Evolutionary conservation across 495 filamentous ascomycete genomes (phyloP).

Genomic region (Trichoderma gamsii): DNA sequence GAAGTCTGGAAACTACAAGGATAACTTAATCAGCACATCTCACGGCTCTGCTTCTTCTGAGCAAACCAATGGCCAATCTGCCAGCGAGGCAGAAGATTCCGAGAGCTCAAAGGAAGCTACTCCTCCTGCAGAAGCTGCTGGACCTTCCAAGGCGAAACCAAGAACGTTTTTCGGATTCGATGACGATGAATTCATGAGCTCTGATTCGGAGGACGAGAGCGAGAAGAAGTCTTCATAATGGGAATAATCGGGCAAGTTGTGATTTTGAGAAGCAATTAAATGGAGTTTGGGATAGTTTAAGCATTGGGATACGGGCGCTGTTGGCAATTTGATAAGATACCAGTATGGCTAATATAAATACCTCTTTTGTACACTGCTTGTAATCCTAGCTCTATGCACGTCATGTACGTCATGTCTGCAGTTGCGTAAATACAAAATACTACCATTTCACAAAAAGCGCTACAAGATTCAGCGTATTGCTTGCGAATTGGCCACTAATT

Average conservation of each 20-base stretch:
- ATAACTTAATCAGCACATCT: slow-evolving; percentile 42
- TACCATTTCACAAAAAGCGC: not conserved
- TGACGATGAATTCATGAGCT: slow-evolving; percentile 84
- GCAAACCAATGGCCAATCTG: slow-evolving; percentile 30
- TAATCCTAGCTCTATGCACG: not conserved
- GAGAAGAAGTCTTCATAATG: slow-evolving; percentile 15
- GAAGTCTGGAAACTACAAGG: slow-evolving; percentile 55
- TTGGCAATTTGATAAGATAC: slow-evolving; percentile 2
- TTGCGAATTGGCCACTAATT: not conserved
- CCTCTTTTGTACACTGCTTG: not conserved
- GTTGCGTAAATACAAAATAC: not conserved
- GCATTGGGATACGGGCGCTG: not conserved
- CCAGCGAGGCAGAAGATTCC: slow-evolving; percentile 33
- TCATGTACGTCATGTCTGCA: not conserved
- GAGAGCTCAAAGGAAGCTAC: slow-evolving; percentile 33
- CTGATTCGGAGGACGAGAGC: slow-evolving; percentile 56
- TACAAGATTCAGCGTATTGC: not conserved
- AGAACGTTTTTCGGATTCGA: slow-evolving; percentile 76
- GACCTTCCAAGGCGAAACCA: slow-evolving; percentile 28
- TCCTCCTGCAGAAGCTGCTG: slow-evolving; percentile 28
- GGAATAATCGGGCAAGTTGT: not conserved
- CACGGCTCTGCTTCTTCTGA: slow-evolving; percentile 39
- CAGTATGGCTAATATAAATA: not conserved
- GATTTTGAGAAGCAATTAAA: not conserved
- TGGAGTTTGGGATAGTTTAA: not conserved